These are phyloP conservation scores for Cucurbita argyrosperma DNA, from an alignment of 306 rosid genomes.

Conservation along the genomic window DNA sequence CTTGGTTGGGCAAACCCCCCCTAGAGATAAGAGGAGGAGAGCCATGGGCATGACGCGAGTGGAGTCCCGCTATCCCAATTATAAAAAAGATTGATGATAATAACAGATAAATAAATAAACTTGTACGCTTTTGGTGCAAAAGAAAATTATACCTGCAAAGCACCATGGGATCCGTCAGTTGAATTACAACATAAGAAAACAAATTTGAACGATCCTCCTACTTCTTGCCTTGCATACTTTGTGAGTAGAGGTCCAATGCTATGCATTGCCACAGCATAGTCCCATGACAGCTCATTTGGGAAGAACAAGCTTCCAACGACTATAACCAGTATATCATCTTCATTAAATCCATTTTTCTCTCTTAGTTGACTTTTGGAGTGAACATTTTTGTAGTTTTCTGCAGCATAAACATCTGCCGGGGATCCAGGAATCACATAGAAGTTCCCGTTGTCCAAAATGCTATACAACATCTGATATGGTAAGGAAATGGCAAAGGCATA, in stretches of 20 bases:
- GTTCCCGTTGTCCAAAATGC: slow-evolving; percentile 82
- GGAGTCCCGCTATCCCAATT: neutral
- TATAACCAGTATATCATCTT: slow-evolving; percentile 60
- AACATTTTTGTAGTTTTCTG: slow-evolving; percentile 43
- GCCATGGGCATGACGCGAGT: neutral
- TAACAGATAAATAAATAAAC: neutral
- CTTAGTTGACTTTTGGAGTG: slow-evolving; percentile 57
- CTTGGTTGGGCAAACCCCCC: neutral
- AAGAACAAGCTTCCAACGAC: slow-evolving; percentile 76
- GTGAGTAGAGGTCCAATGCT: slow-evolving; percentile 66
- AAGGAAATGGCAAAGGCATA: slow-evolving; percentile 11
- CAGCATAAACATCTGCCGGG: slow-evolving; percentile 78
- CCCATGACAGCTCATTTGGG: slow-evolving; percentile 65
- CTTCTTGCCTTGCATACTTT: slow-evolving; percentile 63
- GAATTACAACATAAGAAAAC: slow-evolving; percentile 80
- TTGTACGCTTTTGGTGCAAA: neutral
- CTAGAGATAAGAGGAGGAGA: neutral
- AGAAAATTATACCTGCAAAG: slow-evolving; percentile 52
- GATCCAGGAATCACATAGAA: slow-evolving; percentile 93
- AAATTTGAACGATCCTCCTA: slow-evolving; percentile 52
- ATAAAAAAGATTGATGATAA: neutral
- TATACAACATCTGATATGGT: slow-evolving; percentile 70
- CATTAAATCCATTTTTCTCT: slow-evolving; percentile 38
- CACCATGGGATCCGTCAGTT: slow-evolving; percentile 58
- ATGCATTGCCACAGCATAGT: slow-evolving; percentile 92